Evolutionary conservation across 306 rosid genomes (phyloP).

Genomic region (Casuarina glauca): DNA sequence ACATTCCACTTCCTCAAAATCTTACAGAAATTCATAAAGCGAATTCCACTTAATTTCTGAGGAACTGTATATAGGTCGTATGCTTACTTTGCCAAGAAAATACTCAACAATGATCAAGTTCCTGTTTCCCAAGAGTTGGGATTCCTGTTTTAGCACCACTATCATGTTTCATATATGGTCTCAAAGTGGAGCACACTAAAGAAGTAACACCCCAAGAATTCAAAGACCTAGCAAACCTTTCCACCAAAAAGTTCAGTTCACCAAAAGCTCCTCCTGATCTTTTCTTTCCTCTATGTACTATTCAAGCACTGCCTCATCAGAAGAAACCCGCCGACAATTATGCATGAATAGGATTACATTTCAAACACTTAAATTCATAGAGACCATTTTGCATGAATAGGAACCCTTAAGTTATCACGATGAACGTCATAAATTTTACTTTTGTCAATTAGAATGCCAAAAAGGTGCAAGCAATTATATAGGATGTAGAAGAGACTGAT

Average conservation of each 20-base stretch:
- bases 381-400: background rate
- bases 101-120: background rate
- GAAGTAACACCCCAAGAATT: background rate
- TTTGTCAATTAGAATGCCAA: background rate
- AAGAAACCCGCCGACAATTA: background rate
- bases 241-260: background rate
- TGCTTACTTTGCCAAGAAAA: background rate
- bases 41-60: background rate
- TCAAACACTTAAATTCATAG: background rate
- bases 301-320: background rate
- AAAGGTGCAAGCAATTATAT: background rate
- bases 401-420: background rate
- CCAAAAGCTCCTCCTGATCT: background rate
- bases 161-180: background rate
- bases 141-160: background rate
- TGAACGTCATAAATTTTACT: background rate
- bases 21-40: background rate
- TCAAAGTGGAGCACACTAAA: background rate
- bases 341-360: background rate
- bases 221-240: background rate
- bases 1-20: background rate
- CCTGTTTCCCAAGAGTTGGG: background rate
- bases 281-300: background rate
- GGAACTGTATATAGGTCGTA: background rate
- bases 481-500: background rate